Evolutionary conservation across 108 stramenopile genomes (phyloP), one percentile per base, ranked within the genome.

Genomic region (Epithemia pelagica): DNA sequence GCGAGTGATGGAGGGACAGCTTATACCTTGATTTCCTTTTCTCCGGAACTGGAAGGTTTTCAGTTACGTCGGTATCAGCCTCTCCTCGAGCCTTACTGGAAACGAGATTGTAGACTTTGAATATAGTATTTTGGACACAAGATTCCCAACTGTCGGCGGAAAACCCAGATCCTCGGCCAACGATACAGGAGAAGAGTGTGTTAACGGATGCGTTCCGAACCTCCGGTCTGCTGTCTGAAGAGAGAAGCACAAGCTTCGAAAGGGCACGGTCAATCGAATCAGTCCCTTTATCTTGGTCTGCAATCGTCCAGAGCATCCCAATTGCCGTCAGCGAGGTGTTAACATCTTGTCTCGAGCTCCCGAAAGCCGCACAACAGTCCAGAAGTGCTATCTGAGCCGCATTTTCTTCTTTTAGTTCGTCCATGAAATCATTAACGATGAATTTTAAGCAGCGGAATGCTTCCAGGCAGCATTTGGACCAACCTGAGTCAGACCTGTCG

Each of bases 321-420:
- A 88, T 92, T n/a, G 94, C 89, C 10, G 95, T 95, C 32, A 96
- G 82, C 28, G 89, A 86, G 5, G 92, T 92, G 69, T 96, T 96
- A 37, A 96, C 84, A 76, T 95, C 93, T 57, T 94, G 90, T 46
- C 73, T 64, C 29, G 94, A 91, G 8, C 68, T 83, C 3, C 88
- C 94, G 77, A 94, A 96, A 23, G 90, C 75, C 0, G 79, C 88
- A 58, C 90, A 92, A 66, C 95, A 96, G 59, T 90, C 82, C 20
- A 96, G 66, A 20, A 92, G 73, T 67, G 26, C 76, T 59, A 30
- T 76, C 73, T 54, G 68, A 69, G 15, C 25, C 32, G 60, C 58
- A 51, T 63, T 33, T 28, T 81, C 68, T 23, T 58, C 20, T 31
- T 58, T 61, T 20, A 70, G 52, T 62, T 79, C 63, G 28, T 94